These are phyloP conservation scores for Aegilops longissima DNA, from an alignment of 176 grass and related monocot genomes.

Conservation along the genomic window DNA sequence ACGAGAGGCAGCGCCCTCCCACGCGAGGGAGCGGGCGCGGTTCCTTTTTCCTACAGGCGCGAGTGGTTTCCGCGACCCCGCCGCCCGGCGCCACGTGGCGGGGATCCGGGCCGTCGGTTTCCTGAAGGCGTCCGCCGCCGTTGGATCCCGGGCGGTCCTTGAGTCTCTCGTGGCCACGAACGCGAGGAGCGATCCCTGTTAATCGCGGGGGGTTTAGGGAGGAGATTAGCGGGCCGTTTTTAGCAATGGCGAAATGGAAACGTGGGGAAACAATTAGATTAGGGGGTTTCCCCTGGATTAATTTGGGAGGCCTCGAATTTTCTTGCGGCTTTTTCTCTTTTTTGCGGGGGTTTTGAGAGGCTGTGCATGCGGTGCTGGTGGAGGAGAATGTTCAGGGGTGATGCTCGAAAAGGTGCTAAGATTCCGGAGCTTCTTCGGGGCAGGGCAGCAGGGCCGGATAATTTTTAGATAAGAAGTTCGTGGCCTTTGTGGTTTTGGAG, in stretches of 20 bases:
- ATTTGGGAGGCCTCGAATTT: conserved; percentile 26
- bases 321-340: not conserved
- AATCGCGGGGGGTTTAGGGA: conserved; percentile 28
- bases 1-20: conserved; percentile 12
- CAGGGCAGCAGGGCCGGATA: conserved; percentile 36
- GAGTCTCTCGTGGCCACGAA: conserved; percentile 52
- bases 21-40: not conserved
- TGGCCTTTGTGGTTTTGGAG: conserved; percentile 35
- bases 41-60: not conserved
- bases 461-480: conserved; percentile 70
- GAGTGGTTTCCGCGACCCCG: conserved; percentile 34
- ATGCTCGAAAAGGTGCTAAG: conserved; percentile 49
- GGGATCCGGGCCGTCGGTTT: not conserved
- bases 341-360: conserved; percentile 27
- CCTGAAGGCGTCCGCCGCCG: not conserved
- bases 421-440: conserved; percentile 31
- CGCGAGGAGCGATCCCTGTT: conserved; percentile 47
- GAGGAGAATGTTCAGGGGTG: conserved; percentile 41
- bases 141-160: conserved; percentile 43
- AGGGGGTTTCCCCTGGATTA: conserved; percentile 18
- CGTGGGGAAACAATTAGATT: conserved; percentile 4
- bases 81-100: conserved; percentile 9
- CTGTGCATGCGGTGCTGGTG: conserved; percentile 34
- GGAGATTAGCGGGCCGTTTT: conserved; percentile 44
- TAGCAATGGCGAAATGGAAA: conserved; percentile 6